phyloP scores from a whole-genome alignment of 768 basidiomycete genomes.

The Ramaria rubella region DNA sequence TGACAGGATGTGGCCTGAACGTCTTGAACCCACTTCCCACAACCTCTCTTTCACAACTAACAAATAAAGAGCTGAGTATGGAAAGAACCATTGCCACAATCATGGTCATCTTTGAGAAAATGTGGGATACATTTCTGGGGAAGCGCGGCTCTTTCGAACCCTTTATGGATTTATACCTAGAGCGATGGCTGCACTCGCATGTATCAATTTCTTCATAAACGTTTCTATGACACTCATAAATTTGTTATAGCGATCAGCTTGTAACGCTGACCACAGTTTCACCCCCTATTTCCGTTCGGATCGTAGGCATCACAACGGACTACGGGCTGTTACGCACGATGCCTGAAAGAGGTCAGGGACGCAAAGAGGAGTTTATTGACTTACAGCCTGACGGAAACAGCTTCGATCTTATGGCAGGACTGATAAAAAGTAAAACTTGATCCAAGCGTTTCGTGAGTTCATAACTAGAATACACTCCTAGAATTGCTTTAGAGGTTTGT shows the following conservation, averaged over 20 bases:
- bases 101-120: constrained; percentile 64
- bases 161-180: constrained; percentile 74
- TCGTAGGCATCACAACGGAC: constrained; percentile 80
- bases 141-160: constrained; percentile 67
- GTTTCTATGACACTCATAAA: not conserved
- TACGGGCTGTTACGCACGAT: constrained; percentile 82
- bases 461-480: not conserved
- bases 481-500: not conserved
- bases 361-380: constrained; percentile 59
- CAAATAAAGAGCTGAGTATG: constrained; percentile 41
- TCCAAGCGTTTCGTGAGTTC: not conserved
- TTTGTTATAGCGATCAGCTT: constrained; percentile 61
- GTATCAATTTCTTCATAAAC: constrained; percentile 28
- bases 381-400: constrained; percentile 96
- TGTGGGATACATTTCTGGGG: constrained; percentile 70
- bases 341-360: constrained; percentile 36
- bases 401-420: constrained; percentile 88
- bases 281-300: constrained; percentile 65
- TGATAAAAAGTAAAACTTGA: constrained; percentile 54
- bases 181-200: constrained; percentile 88
- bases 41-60: constrained; percentile 70
- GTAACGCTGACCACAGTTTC: constrained; percentile 75
- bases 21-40: constrained; percentile 78
- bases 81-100: constrained; percentile 73
- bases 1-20: constrained; percentile 82